These are phyloP conservation scores for Polyporus arcularius DNA, from an alignment of 768 basidiomycete species.

Conservation along the genomic window DNA sequence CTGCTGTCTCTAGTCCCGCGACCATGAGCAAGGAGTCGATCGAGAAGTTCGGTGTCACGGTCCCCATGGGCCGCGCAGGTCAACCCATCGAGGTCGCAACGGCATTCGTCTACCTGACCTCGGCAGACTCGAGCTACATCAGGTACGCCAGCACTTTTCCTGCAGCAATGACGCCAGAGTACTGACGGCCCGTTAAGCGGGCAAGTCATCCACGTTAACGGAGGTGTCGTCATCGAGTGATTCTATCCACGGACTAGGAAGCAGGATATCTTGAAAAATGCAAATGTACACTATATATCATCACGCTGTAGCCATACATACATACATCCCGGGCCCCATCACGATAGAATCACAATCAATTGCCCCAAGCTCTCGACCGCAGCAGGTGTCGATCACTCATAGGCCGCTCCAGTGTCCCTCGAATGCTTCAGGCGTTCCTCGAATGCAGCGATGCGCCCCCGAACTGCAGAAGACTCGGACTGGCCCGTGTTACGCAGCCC, in stretches of 20 bases:
- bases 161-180: not conserved
- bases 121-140: constrained; percentile 48
- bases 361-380: too few relatives aligned
- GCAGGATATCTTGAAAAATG: not conserved
- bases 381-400: not conserved
- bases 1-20: constrained; percentile 22
- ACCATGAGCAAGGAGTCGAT: constrained; percentile 39
- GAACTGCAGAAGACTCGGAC: constrained; percentile 12
- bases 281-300: not conserved
- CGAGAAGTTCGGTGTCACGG: constrained; percentile 32
- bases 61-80: constrained; percentile 49
- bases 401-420: constrained; percentile 5
- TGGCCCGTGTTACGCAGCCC: constrained; percentile 2
- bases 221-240: constrained; percentile 31
- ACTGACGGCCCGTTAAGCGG: constrained; percentile 17
- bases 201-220: constrained; percentile 33
- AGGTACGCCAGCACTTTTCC: constrained; percentile 24
- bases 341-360: not conserved
- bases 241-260: not conserved
- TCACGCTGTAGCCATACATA: constrained; percentile 1
- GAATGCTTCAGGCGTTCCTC: constrained; percentile 15
- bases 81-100: constrained; percentile 55
- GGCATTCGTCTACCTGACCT: constrained; percentile 48
- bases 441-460: constrained; percentile 21
- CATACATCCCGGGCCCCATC: not conserved